Evolutionary conservation across 2,329 filamentous ascomycete species (phyloP), one percentile per base, ranked within the genome.

Genomic region (Xylariaceae sp.): DNA sequence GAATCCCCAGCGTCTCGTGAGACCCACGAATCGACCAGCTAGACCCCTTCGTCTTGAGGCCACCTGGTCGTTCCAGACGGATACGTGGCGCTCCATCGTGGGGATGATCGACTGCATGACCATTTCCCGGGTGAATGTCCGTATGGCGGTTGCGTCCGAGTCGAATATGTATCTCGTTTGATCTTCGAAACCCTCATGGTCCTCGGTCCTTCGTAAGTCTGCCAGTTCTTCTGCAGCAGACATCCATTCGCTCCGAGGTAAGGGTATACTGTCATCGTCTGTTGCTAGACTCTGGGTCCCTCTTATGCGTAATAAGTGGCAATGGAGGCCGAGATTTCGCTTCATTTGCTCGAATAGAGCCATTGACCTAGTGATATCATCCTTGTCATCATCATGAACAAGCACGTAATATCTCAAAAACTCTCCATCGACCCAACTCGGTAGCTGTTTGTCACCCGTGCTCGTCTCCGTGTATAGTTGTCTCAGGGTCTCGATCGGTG

Each of bases 291-390:
- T 92, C 64, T 90, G 87, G 35, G 83, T 87, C 62, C 89, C 95
- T 59, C 92, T 82, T 44, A 99, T 74, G 55, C 95, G 78, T 32
- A 99, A 75, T 11, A 99, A 76, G 69, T 99, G 94, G 65, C 94
- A 99, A 69, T 99, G 91, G 42, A 97, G 75, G 1, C 94, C 94
- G 56, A 99, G 89, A 70, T 96, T 90, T n/a, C 94, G 84, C 71
- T 97, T 99, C 95, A 99, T 99, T 68, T 96, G 90, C 60, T 99
- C 94, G 68, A 96, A 99, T 27, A 97, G 75, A 15, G 84, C 82
- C 68, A 92, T 92, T 11, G 91, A 95, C 69, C 90, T 87, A 35
- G 83, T 82, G 53, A 97, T 95, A 65, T 99, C 91, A 63, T 96
- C 92, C 53, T 83, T 84, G 65, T 99, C 94, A 70, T 99, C 95